Evolutionary conservation across 495 filamentous ascomycete genomes (phyloP).

Genomic region (Podospora anserina): DNA sequence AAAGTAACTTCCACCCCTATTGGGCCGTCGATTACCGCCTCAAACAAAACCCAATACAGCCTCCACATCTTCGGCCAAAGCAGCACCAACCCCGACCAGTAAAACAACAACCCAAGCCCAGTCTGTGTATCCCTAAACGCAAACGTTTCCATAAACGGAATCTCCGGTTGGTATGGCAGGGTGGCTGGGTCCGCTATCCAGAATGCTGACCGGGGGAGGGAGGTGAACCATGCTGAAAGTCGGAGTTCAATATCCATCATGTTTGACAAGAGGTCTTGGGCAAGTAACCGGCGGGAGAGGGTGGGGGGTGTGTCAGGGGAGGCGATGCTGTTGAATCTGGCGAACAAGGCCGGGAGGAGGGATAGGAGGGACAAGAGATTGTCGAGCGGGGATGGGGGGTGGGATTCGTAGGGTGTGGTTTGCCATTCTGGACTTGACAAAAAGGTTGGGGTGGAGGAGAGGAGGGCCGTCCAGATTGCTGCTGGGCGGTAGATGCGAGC

Average conservation of each 20-base stretch:
- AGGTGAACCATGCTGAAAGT: conserved; percentile 38
- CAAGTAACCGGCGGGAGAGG: conserved; percentile 33
- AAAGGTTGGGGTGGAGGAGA: conserved; percentile 44
- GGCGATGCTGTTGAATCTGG: conserved; percentile 35
- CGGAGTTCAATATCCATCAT: conserved; percentile 41
- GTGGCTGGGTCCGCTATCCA: not conserved
- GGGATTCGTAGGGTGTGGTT: conserved; percentile 41
- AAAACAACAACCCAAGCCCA: conserved; percentile 39
- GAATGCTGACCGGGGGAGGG: conserved; percentile 11
- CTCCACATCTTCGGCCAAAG: conserved; percentile 40
- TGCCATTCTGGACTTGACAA: conserved; percentile 44
- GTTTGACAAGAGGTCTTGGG: conserved; percentile 41
- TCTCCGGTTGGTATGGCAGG: conserved; percentile 12
- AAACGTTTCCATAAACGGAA: conserved; percentile 38
- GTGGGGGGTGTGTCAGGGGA: conserved; percentile 29
- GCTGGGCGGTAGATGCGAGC: conserved; percentile 45
- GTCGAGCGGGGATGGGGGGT: conserved; percentile 45
- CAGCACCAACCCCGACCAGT: conserved; percentile 40
- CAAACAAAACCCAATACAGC: conserved; percentile 37
- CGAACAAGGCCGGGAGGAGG: conserved; percentile 38
- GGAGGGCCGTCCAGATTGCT: conserved; percentile 41
- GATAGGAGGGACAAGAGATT: conserved; percentile 42
- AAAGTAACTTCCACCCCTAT: not conserved
- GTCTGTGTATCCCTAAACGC: conserved; percentile 31
- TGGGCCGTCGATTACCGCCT: conserved; percentile 29